phyloP scores from a whole-genome alignment of 192 early-diverging fungal genomes.

The Coemansia sp. region DNA sequence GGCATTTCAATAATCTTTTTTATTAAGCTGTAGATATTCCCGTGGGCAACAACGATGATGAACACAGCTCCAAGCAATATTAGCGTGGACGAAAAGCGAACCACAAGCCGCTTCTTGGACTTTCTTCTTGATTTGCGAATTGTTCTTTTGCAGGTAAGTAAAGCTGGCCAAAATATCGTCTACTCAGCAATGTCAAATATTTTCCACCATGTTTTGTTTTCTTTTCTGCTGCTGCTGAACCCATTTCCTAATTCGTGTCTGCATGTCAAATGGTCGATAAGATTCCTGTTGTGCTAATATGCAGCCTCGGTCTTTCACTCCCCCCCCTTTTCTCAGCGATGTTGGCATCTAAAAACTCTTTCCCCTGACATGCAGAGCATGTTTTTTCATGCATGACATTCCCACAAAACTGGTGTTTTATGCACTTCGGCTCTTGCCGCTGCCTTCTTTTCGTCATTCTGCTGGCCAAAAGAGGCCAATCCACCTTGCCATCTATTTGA shows the following conservation, averaged over 20 bases:
- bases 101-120: slow-evolving; percentile 44
- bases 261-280: neutral
- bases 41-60: slow-evolving; percentile 46
- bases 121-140: slow-evolving; percentile 53
- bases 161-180: neutral
- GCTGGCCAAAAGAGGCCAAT: neutral
- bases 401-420: neutral
- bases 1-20: slow-evolving; percentile 1
- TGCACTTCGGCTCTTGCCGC: neutral
- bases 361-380: neutral
- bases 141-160: slow-evolving; percentile 51
- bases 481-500: neutral
- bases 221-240: neutral
- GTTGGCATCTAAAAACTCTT: neutral
- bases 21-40: slow-evolving; percentile 47
- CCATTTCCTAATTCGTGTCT: neutral
- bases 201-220: neutral
- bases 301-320: neutral
- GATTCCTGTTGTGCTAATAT: neutral
- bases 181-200: neutral
- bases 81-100: slow-evolving; percentile 30
- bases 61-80: slow-evolving; percentile 25
- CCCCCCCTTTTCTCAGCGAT: neutral
- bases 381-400: neutral
- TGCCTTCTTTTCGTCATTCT: neutral